Percentiles rank a stretch among this genome's conserved stretches.
Conservation (phyloP, 257 asterid species). For the Fraxinus americana region DNA sequence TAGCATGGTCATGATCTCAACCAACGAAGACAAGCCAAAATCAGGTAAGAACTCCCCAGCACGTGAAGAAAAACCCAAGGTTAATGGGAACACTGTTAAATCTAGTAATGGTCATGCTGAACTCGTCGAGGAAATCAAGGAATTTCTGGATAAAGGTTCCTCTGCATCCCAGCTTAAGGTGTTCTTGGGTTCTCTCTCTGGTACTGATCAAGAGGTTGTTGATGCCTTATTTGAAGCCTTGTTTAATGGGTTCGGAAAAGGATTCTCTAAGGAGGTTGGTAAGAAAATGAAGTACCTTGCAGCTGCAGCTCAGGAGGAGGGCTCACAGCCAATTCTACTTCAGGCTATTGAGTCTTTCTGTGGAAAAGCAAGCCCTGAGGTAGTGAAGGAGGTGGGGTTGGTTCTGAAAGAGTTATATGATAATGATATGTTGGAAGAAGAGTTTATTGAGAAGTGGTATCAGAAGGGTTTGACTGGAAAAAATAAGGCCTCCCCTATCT, state of each 20-base stretch:
- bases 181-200: slow-evolving; percentile 50
- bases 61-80: slow-evolving; percentile 35
- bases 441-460: slow-evolving; percentile 63
- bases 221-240: slow-evolving; percentile 55
- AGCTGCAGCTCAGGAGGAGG: slow-evolving; percentile 50
- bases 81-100: slow-evolving; percentile 36
- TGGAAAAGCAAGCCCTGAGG: slow-evolving; percentile 57
- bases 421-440: slow-evolving; percentile 60
- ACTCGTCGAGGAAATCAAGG: slow-evolving; percentile 50
- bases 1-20: slow-evolving; percentile 71
- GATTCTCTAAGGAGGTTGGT: slow-evolving; percentile 56
- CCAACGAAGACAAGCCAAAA: slow-evolving; percentile 56
- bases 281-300: slow-evolving; percentile 57
- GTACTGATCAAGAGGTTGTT: slow-evolving; percentile 39
- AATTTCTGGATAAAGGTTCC: slow-evolving; percentile 42
- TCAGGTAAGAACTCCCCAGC: slow-evolving; percentile 41
- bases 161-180: slow-evolving; percentile 46
- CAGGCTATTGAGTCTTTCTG: slow-evolving; percentile 56
- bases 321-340: slow-evolving; percentile 51
- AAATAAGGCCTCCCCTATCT: slow-evolving; percentile 50
- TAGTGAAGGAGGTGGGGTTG: slow-evolving; percentile 65
- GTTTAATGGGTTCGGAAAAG: slow-evolving; percentile 66
- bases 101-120: slow-evolving; percentile 22
- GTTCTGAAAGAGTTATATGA: slow-evolving; percentile 62
- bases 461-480: slow-evolving; percentile 50